Evolutionary conservation across 441 rosid genomes (phyloP).

Genomic region (Pelargonium cotyledonis): DNA sequence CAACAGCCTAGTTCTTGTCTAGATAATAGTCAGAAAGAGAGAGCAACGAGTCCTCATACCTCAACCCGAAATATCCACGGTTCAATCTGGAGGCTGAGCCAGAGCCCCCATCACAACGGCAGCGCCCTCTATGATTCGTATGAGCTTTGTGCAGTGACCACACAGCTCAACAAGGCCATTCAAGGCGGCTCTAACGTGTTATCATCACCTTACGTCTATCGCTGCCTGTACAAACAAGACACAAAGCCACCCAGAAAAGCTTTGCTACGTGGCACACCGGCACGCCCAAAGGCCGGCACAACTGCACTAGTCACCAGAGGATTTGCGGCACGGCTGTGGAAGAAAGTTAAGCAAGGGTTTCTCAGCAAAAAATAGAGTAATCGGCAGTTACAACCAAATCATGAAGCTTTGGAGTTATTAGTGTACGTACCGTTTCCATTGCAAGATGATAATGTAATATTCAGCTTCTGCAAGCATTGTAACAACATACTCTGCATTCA

Average conservation of each 20-base stretch:
- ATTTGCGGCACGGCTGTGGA: slow-evolving; percentile 34
- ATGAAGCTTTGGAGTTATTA: no score
- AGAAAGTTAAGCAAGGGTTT: slow-evolving; percentile 34
- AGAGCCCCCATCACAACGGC: background rate
- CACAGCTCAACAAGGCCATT: background rate
- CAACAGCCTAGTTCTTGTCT: no score
- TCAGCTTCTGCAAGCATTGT: no score
- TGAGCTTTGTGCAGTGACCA: background rate
- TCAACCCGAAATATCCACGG: background rate
- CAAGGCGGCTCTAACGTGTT: background rate
- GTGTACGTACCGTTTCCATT: no score
- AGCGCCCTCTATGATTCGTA: background rate
- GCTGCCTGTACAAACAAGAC: no score
- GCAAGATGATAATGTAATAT: no score
- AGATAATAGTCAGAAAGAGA: no score
- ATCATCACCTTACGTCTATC: background rate
- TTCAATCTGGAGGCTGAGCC: background rate
- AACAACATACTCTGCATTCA: no score
- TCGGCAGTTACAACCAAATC: no score
- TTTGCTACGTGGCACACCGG: background rate
- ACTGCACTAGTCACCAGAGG: slow-evolving; percentile 12
- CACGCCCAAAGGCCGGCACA: no score
- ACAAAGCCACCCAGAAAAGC: background rate
- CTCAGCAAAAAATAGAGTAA: slow-evolving; percentile 14
- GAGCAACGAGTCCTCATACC: no score